Evolutionary conservation across 2,329 filamentous ascomycete genomes (phyloP).

Genomic region (Pestalotiopsis sp.): DNA sequence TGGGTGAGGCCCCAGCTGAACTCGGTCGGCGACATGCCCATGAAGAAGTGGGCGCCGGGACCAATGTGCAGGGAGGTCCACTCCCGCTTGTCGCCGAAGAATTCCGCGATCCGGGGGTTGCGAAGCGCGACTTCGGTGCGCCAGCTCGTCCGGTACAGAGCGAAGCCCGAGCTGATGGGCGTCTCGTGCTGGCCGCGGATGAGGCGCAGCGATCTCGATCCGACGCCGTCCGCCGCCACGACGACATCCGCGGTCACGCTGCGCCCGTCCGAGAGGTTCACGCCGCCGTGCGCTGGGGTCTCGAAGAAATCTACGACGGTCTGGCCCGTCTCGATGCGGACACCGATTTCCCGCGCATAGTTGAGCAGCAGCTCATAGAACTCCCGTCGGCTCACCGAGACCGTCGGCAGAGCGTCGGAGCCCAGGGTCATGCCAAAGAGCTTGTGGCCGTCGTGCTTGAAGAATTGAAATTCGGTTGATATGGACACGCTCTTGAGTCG

Average conservation of each 20-base stretch:
- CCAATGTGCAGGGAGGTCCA: not conserved
- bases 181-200: not conserved
- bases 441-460: not conserved
- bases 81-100: not conserved
- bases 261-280: not conserved
- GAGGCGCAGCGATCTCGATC: not conserved
- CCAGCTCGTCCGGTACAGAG: constrained; percentile 24
- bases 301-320: not conserved
- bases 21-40: not conserved
- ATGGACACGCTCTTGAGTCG: not conserved
- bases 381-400: not conserved
- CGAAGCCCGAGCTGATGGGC: constrained; percentile 20
- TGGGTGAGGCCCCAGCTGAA: constrained; percentile 22
- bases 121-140: not conserved
- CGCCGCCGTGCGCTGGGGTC: not conserved
- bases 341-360: not conserved
- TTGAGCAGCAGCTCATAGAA: not conserved
- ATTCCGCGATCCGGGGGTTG: not conserved
- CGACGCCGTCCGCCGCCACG: constrained; percentile 10
- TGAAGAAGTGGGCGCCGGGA: not conserved
- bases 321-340: not conserved
- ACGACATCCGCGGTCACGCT: constrained; percentile 4
- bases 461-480: not conserved
- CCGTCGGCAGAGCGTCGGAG: not conserved
- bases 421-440: not conserved